Percentiles rank a stretch among this genome's conserved stretches.
Conservation (phyloP, 1,284 basidiomycete genomes). For the Agroathelia rolfsii region DNA sequence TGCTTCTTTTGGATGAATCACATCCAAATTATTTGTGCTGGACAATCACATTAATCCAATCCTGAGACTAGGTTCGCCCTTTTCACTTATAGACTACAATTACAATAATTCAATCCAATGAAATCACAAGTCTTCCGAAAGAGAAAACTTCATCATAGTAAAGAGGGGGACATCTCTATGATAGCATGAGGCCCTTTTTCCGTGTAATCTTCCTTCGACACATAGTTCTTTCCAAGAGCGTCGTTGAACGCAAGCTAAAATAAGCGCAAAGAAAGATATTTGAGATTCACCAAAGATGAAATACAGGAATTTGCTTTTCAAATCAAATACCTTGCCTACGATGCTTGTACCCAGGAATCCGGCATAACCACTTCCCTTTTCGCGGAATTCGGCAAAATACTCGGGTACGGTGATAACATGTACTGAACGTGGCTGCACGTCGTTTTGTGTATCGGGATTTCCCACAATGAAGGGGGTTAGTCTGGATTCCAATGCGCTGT, state of each 20-base stretch:
- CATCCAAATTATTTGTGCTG: constrained; percentile 2
- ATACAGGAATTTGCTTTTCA: constrained; percentile 2
- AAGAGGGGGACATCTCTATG: constrained; percentile 62
- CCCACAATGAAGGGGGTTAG: constrained; percentile 60
- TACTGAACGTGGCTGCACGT: constrained; percentile 61
- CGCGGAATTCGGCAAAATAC: constrained; percentile 87
- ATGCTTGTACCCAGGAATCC: constrained; percentile 85
- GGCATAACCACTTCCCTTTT: constrained; percentile 73
- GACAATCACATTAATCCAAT: background rate
- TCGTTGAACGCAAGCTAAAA: constrained; percentile 52
- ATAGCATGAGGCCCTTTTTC: constrained; percentile 59
- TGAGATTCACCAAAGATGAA: constrained; percentile 9
- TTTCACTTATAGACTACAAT: constrained; percentile 3
- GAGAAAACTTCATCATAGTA: constrained; percentile 35
- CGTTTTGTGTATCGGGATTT: constrained; percentile 55
- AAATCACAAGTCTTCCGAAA: background rate
- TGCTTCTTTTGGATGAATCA: constrained; percentile 11
- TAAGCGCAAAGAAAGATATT: constrained; percentile 16
- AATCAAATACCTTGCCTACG: constrained; percentile 63
- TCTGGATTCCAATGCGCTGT: constrained; percentile 65
- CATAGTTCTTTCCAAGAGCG: constrained; percentile 51
- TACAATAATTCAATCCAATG: background rate
- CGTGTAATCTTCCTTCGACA: constrained; percentile 71
- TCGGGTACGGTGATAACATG: constrained; percentile 75
- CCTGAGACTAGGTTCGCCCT: too few relatives aligned